Conservation (phyloP, 306 rosid genomes). For the Glycine latifolia region DNA sequence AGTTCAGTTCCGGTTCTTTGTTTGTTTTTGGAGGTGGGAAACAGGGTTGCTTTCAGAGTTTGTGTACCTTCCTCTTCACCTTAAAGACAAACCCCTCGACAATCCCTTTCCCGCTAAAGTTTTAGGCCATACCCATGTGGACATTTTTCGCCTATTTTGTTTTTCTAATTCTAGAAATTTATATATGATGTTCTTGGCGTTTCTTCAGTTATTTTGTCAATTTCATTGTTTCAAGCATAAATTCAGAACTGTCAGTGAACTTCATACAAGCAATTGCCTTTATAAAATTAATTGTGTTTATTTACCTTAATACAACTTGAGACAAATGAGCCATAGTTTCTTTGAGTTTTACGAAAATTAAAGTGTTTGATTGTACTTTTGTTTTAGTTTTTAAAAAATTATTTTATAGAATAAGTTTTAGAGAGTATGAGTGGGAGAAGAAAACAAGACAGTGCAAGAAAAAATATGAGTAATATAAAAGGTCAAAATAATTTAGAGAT, state of each 20-base stretch:
- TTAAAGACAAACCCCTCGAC: constrained; percentile 43
- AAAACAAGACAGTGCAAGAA: too few species aligned
- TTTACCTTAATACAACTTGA: background rate
- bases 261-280: too few species aligned
- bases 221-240: too few species aligned
- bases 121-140: constrained; percentile 43
- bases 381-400: too few species aligned
- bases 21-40: constrained; percentile 30
- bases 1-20: constrained; percentile 5
- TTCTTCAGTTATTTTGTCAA: background rate
- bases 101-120: constrained; percentile 48
- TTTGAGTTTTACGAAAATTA: too few species aligned
- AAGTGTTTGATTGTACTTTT: background rate
- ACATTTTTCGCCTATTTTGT: background rate
- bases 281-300: background rate
- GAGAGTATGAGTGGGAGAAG: too few species aligned
- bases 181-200: background rate
- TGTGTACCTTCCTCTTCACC: constrained; percentile 21
- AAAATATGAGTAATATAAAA: too few species aligned
- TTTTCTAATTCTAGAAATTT: background rate
- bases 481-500: too few species aligned
- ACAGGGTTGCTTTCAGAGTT: constrained; percentile 27
- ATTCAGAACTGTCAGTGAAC: too few species aligned
- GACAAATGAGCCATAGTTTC: background rate
- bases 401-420: too few species aligned